These are phyloP conservation scores for Curvularia eragrostidis DNA, from an alignment of 2,329 filamentous ascomycete genomes.

Conservation along the genomic window DNA sequence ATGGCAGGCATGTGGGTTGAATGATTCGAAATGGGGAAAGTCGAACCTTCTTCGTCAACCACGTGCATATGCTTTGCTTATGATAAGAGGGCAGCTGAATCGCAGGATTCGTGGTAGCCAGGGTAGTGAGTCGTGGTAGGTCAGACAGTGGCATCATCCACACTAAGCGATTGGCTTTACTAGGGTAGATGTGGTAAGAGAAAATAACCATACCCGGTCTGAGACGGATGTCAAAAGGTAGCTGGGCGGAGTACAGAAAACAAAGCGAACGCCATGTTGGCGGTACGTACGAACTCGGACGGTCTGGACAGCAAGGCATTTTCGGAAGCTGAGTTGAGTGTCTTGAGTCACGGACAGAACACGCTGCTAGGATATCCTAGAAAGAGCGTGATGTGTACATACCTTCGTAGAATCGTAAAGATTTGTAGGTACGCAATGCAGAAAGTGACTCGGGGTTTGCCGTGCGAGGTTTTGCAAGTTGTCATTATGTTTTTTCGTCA, in stretches of 20 bases:
- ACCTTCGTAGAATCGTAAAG: background rate
- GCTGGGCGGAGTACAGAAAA: background rate
- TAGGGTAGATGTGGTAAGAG: background rate
- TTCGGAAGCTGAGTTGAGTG: background rate
- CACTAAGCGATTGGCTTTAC: background rate
- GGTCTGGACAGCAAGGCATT: background rate
- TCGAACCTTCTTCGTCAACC: background rate
- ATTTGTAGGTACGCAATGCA: background rate
- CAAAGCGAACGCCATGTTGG: background rate
- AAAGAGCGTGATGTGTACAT: background rate
- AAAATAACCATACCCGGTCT: background rate
- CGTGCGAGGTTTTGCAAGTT: background rate
- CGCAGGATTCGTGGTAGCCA: background rate
- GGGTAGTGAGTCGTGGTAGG: slow-evolving; percentile 4
- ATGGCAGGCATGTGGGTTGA: background rate
- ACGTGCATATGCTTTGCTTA: background rate
- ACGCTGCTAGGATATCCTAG: background rate
- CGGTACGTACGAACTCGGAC: background rate
- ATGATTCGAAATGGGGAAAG: background rate
- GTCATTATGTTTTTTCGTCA: background rate
- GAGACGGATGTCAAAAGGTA: background rate
- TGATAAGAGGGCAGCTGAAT: background rate
- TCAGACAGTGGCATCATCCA: background rate
- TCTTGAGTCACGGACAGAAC: background rate
- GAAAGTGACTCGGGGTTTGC: background rate